Conservation (phyloP, 139 green algal genomes). For the Picochlorum sp. region DNA sequence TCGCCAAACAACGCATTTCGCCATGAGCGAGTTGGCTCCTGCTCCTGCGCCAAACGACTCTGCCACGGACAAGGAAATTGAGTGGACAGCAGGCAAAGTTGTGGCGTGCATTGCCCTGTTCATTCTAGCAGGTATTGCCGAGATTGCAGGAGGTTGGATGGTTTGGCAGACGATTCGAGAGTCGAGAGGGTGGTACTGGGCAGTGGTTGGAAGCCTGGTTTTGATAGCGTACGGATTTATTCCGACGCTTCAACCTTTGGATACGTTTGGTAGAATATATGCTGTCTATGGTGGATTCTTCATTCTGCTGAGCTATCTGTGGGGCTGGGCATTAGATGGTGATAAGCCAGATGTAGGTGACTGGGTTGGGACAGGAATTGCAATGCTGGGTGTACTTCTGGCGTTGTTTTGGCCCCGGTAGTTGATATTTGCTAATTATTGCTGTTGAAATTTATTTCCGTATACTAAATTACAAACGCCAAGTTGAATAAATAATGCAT, state of each 20-base stretch:
- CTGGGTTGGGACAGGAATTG: constrained; percentile 51
- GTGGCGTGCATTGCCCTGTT: constrained; percentile 35
- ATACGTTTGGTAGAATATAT: constrained; percentile 53
- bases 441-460: not conserved
- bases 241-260: constrained; percentile 58
- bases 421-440: not conserved
- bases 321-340: constrained; percentile 66
- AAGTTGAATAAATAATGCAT: too few species aligned
- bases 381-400: constrained; percentile 54
- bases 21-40: not conserved
- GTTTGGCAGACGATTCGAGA: constrained; percentile 68
- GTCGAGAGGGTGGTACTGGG: constrained; percentile 22
- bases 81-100: constrained; percentile 21
- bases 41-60: not conserved
- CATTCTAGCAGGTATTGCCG: constrained; percentile 41
- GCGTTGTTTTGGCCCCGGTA: constrained; percentile 60
- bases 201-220: constrained; percentile 27
- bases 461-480: not conserved
- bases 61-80: not conserved
- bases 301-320: constrained; percentile 69
- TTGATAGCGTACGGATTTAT: constrained; percentile 68
- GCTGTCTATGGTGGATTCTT: constrained; percentile 85
- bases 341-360: constrained; percentile 65
- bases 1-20: too few species aligned
- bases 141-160: constrained; percentile 80